These are phyloP conservation scores for Aurinia saxatilis DNA, from an alignment of 345 rosid species.

Conservation along the genomic window DNA sequence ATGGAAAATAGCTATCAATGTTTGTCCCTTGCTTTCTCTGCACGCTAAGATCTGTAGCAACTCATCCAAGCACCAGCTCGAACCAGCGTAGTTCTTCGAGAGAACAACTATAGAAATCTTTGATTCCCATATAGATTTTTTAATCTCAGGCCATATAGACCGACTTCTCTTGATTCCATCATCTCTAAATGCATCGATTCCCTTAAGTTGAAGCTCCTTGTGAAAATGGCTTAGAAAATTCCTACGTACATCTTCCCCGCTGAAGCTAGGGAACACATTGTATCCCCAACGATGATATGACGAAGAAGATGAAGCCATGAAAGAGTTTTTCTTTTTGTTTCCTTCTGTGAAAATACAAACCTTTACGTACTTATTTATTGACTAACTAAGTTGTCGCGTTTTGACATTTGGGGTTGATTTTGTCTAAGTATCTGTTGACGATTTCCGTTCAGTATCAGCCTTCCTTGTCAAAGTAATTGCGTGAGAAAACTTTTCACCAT, in stretches of 20 bases:
- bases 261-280: slow-evolving; percentile 9
- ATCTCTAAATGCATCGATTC: neutral
- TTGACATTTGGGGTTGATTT: too few relatives aligned
- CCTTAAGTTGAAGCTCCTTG: slow-evolving; percentile 1
- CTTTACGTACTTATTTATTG: too few relatives aligned
- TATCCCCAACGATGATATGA: neutral
- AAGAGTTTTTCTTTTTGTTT: neutral
- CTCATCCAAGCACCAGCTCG: neutral
- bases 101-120: neutral
- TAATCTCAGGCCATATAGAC: neutral
- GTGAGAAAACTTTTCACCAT: too few relatives aligned
- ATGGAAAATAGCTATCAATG: neutral
- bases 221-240: neutral
- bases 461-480: too few relatives aligned
- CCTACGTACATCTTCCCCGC: slow-evolving; percentile 8
- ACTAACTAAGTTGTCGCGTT: too few relatives aligned
- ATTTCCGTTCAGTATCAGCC: too few relatives aligned
- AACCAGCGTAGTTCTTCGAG: neutral
- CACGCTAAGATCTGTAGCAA: slow-evolving; percentile 4
- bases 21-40: neutral
- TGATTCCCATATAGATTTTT: slow-evolving; percentile 1
- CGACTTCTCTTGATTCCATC: neutral
- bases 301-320: neutral
- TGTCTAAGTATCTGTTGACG: too few relatives aligned
- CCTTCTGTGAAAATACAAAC: too few relatives aligned